phyloP scores from a whole-genome alignment of 2,329 filamentous ascomycete species.

The Trichoderma sp. region DNA sequence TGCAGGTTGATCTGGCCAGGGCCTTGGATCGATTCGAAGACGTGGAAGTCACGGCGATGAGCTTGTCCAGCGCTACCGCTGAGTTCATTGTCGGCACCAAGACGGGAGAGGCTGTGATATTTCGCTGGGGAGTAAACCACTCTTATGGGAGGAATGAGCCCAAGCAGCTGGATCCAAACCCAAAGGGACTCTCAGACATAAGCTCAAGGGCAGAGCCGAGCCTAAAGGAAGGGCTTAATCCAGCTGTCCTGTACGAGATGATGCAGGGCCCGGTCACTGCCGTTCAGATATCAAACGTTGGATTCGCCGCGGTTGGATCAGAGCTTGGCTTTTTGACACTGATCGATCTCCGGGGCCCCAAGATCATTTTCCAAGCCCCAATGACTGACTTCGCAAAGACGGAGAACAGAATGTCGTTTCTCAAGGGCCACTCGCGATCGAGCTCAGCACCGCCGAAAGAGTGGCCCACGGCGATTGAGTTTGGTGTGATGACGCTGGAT shows the following conservation, averaged over 20 bases:
- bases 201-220: slow-evolving; percentile 68
- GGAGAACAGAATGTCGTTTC: slow-evolving; percentile 76
- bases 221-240: slow-evolving; percentile 79
- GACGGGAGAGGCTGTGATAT: slow-evolving; percentile 83
- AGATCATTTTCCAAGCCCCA: slow-evolving; percentile 75
- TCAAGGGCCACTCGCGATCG: slow-evolving; percentile 46
- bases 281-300: slow-evolving; percentile 84
- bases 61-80: slow-evolving; percentile 75
- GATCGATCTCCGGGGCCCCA: slow-evolving; percentile 84
- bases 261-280: slow-evolving; percentile 79
- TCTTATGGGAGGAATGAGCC: slow-evolving; percentile 64
- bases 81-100: slow-evolving; percentile 82
- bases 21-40: slow-evolving; percentile 78
- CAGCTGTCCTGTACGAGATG: slow-evolving; percentile 79
- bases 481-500: slow-evolving; percentile 90
- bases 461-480: slow-evolving; percentile 81
- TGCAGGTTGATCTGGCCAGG: slow-evolving; percentile 85
- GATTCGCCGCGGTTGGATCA: slow-evolving; percentile 86
- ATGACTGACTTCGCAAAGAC: slow-evolving; percentile 73
- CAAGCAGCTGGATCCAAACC: slow-evolving; percentile 56
- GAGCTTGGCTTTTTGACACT: slow-evolving; percentile 79
- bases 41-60: slow-evolving; percentile 76
- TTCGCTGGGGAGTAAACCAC: slow-evolving; percentile 82
- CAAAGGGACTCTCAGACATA: slow-evolving; percentile 75
- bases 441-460: slow-evolving; percentile 56